These are phyloP conservation scores for Ustilago xerochloae DNA, from an alignment of 1,284 basidiomycete species.

Conservation along the genomic window DNA sequence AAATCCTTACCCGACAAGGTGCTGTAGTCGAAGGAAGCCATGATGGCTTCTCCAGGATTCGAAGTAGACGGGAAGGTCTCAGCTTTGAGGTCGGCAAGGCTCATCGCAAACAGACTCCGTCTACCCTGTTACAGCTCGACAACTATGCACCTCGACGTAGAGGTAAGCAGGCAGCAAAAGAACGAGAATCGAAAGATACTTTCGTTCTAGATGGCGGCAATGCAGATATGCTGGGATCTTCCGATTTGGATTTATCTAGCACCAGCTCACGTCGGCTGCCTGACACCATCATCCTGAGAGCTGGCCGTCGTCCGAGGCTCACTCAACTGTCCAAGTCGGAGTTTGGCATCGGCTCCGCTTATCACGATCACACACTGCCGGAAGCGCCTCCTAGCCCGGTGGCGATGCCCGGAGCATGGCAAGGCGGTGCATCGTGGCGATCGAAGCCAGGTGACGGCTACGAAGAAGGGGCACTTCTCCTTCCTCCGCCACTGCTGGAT, in stretches of 20 bases:
- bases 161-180: neutral
- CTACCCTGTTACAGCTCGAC: conserved; percentile 29
- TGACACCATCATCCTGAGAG: conserved; percentile 29
- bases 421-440: conserved; percentile 46
- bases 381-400: conserved; percentile 63
- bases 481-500: conserved; percentile 63
- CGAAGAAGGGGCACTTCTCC: conserved; percentile 58
- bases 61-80: conserved; percentile 39
- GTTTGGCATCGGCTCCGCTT: conserved; percentile 51
- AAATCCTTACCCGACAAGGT: conserved; percentile 30
- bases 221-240: no score
- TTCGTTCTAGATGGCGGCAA: no score
- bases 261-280: conserved; percentile 4
- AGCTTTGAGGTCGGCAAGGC: conserved; percentile 36
- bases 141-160: conserved; percentile 5
- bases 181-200: no score
- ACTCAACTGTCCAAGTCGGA: conserved; percentile 23
- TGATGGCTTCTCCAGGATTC: conserved; percentile 29
- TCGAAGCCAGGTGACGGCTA: conserved; percentile 48
- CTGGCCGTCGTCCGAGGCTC: conserved; percentile 21
- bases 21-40: conserved; percentile 25
- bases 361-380: conserved; percentile 25
- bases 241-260: no score
- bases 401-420: conserved; percentile 66
- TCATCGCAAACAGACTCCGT: conserved; percentile 17